phyloP scores from a whole-genome alignment of 2,329 filamentous ascomycete species.

The Talaromyces islandicus region DNA sequence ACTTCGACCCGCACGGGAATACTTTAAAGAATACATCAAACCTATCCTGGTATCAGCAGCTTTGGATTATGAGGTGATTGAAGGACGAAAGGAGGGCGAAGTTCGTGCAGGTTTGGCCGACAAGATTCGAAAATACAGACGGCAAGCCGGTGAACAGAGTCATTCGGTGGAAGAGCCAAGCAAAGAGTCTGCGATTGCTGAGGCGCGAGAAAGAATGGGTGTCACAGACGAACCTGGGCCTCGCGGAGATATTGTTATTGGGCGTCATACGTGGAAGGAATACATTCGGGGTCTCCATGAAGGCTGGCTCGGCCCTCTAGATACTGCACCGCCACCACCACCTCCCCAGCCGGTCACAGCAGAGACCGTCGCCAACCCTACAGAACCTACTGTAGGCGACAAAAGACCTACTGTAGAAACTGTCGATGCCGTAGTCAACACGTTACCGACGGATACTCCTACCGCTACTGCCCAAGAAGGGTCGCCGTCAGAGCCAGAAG shows the following conservation, averaged over 20 bases:
- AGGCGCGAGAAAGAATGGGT: slow-evolving; percentile 59
- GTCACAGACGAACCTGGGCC: slow-evolving; percentile 67
- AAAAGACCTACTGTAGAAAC: not conserved
- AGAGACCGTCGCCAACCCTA: not conserved
- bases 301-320: slow-evolving; percentile 86
- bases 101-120: slow-evolving; percentile 81
- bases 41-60: slow-evolving; percentile 84
- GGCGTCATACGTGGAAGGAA: slow-evolving; percentile 94
- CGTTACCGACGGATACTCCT: not conserved
- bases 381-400: not conserved
- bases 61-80: slow-evolving; percentile 92
- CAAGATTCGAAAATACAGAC: slow-evolving; percentile 64
- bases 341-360: slow-evolving; percentile 17
- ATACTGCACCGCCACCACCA: slow-evolving; percentile 33
- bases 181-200: slow-evolving; percentile 57
- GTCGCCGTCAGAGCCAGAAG: slow-evolving; percentile 10
- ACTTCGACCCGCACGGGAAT: slow-evolving; percentile 77
- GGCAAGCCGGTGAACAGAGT: slow-evolving; percentile 54
- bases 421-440: not conserved
- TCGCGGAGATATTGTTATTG: slow-evolving; percentile 80
- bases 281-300: slow-evolving; percentile 91
- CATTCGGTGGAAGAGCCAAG: slow-evolving; percentile 37
- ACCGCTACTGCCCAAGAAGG: not conserved
- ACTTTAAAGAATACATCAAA: slow-evolving; percentile 95
- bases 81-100: slow-evolving; percentile 89